Base-by-base conservation (phyloP, 129 eudicot species). In the Lactuca saligna region DNA sequence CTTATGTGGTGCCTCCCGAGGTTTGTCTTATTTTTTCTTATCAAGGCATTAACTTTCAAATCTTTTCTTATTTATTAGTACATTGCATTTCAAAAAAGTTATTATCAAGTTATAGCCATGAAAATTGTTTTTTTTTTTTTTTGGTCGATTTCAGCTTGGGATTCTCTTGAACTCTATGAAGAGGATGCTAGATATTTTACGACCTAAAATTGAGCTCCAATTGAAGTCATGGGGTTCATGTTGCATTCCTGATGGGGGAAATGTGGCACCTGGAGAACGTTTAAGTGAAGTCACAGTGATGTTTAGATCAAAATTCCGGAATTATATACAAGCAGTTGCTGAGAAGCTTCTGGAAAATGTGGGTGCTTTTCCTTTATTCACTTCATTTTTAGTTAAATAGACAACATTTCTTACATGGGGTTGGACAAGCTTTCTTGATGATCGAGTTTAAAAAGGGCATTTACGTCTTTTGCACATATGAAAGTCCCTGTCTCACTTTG, bases 311-410 rank as follows among this genome's bases (percentile, higher is more conserved):
- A 89, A 89, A 66, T 89, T 89, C 72, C 76, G 96, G 63, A 86
- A 79, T 69, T 89, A 89, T 79, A 54, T 86, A 15, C 96, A 89
- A 84, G 90, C 96, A 5, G 81, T 89, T 31, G 85, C 86, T 16
- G 96, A 89, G 70, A 89, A 89, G 83, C 96, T 89, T 74, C 84
- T 73, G 2, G 94, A 89, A 72, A 89, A 89, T 76, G 96, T 89
- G 66, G 86, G 96, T 77, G 46, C 29, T 64, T 38, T 63, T 58
- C 50, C 10, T 13, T 41, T 11, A 0, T 12, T 37, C 34, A 9
- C 7, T 34, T 35, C 20, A 5, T 56, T 42, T 33, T 8, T 15
- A 3, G 3, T 25, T 25, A 25, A 25, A 25, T 25, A 25, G 29
- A 25, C 29, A 25, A 25, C 1, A 10, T 33, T 16, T 14, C 0